A percentile compares a stretch with the other conserved stretches of the same genome.
phyloP scores from a whole-genome alignment of 1,284 basidiomycete species.

The Afroboletus lepidellus region DNA sequence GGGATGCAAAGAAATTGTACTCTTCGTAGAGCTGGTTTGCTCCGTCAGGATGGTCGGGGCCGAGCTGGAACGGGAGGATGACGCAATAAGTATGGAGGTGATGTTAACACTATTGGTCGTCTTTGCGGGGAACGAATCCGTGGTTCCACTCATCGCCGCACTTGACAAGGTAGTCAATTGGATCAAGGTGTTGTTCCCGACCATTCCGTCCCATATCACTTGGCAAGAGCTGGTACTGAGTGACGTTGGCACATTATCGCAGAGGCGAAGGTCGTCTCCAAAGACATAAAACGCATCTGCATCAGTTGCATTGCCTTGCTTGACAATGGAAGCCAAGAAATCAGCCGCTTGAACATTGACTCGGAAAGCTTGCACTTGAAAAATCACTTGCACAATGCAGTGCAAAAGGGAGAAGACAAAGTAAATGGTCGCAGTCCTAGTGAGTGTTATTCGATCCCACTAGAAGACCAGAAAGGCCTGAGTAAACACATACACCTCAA shows the following conservation, averaged over 20 bases:
- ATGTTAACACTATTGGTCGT: too few species aligned
- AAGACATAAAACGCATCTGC: neutral
- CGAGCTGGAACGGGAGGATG: neutral
- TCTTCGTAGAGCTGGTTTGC: neutral
- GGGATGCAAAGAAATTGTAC: too few species aligned
- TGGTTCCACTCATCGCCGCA: too few species aligned
- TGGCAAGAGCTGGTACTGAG: neutral
- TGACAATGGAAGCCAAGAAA: neutral
- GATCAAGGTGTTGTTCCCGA: neutral
- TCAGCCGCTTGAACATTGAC: conserved; percentile 53
- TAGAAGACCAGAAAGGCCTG: conserved; percentile 25
- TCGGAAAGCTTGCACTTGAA: conserved; percentile 66
- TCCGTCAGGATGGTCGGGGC: neutral
- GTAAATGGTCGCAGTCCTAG: conserved; percentile 53
- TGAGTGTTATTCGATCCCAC: conserved; percentile 72
- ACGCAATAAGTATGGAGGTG: too few species aligned
- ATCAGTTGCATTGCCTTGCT: neutral
- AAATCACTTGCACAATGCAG: conserved; percentile 51
- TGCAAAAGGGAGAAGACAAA: neutral
- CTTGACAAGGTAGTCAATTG: neutral
- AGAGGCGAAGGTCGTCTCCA: neutral
- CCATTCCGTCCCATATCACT: neutral
- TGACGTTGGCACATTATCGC: neutral
- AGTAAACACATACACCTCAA: neutral
- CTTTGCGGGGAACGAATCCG: too few species aligned